Conservation (phyloP, 108 stramenopile genomes). For the Licmophora abbreviata region DNA sequence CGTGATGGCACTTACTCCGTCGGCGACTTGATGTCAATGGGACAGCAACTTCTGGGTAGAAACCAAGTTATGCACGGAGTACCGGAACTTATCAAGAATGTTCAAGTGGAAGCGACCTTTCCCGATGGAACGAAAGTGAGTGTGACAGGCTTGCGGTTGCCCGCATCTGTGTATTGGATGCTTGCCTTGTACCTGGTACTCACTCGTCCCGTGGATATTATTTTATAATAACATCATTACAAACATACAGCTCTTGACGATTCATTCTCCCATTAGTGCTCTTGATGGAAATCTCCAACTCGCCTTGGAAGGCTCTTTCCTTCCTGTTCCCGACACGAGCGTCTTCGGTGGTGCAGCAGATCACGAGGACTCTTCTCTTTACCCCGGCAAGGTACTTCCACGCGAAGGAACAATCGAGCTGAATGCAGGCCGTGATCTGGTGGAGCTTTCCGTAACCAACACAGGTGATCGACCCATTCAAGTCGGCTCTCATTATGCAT, state of each 20-base stretch:
- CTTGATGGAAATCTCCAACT: conserved; percentile 76
- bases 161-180: no score
- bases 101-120: conserved; percentile 98
- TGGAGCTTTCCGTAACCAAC: conserved; percentile 88
- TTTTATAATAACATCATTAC: no score
- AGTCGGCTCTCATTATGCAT: conserved; percentile 88
- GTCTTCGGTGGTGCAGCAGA: conserved; percentile 42
- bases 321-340: conserved; percentile 68
- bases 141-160: no score
- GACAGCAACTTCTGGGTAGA: conserved; percentile 73
- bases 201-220: no score
- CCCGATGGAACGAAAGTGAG: conserved; percentile 98
- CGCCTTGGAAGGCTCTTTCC: conserved; percentile 87
- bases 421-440: conserved; percentile 49
- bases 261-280: conserved; percentile 77
- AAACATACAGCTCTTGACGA: no score
- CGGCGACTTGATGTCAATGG: conserved; percentile 83
- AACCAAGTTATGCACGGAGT: conserved; percentile 87
- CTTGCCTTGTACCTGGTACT: no score
- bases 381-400: conserved; percentile 22
- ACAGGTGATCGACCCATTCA: conserved; percentile 95
- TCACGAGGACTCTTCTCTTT: conserved; percentile 5
- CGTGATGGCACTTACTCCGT: conserved; percentile 82
- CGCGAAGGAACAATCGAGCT: conserved; percentile 47
- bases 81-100: conserved; percentile 68